These are phyloP conservation scores for Orbilia javanica DNA, from an alignment of 2,329 filamentous ascomycete species.

Conservation along the genomic window DNA sequence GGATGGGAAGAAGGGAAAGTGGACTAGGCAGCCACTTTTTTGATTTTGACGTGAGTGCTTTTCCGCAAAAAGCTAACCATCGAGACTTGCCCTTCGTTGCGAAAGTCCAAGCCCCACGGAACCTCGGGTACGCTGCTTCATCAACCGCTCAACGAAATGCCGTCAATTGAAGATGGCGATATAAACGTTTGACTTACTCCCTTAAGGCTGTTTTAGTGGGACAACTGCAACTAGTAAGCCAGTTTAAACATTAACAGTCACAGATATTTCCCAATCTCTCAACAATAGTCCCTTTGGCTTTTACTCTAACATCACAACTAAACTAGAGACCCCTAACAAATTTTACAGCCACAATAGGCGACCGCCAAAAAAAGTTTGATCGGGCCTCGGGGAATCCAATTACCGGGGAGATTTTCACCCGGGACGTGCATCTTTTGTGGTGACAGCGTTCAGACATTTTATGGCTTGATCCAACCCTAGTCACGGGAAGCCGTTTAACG, in stretches of 20 bases:
- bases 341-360: constrained; percentile 55
- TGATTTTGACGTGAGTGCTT: constrained; percentile 46
- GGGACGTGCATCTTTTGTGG: constrained; percentile 14
- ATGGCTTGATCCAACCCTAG: constrained; percentile 55
- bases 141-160: constrained; percentile 35
- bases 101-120: constrained; percentile 57
- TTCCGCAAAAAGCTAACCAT: constrained; percentile 43
- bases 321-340: constrained; percentile 34
- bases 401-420: constrained; percentile 16
- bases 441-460: constrained; percentile 27
- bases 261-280: constrained; percentile 26
- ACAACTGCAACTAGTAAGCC: constrained; percentile 6
- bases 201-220: background rate
- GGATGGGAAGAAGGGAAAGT: constrained; percentile 25
- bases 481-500: constrained; percentile 59
- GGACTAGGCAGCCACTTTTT: constrained; percentile 58
- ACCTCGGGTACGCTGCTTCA: constrained; percentile 45
- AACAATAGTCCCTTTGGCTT: constrained; percentile 11
- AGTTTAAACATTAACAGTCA: constrained; percentile 29
- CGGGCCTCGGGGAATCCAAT: background rate
- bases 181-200: constrained; percentile 16
- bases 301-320: constrained; percentile 39
- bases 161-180: constrained; percentile 19
- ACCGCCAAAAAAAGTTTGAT: background rate
- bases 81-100: constrained; percentile 42